These are phyloP conservation scores for Candida loeiensis DNA, from an alignment of 805 yeast genomes.

Conservation along the genomic window DNA sequence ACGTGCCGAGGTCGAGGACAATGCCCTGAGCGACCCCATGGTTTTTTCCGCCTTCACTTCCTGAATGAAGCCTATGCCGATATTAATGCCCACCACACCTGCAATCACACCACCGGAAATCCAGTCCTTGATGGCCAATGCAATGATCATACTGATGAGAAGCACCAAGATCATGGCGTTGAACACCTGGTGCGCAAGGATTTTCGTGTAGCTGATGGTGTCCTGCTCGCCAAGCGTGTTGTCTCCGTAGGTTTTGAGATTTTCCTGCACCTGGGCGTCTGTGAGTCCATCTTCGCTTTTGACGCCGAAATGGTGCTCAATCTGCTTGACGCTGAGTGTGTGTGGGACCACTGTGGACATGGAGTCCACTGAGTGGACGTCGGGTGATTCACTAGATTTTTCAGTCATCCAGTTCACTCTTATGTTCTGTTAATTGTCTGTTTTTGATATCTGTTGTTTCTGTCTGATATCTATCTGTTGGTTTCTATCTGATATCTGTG, in stretches of 20 bases:
- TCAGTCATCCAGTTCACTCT: too few species aligned
- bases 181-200: slow-evolving; percentile 62
- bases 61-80: slow-evolving; percentile 64
- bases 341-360: slow-evolving; percentile 12
- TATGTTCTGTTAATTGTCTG: too few species aligned
- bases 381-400: not conserved
- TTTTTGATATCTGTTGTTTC: not conserved
- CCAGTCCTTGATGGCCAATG: slow-evolving; percentile 73
- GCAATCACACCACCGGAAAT: slow-evolving; percentile 80
- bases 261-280: slow-evolving; percentile 14
- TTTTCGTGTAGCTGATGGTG: slow-evolving; percentile 50
- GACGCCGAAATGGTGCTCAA: slow-evolving; percentile 39
- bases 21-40: slow-evolving; percentile 66
- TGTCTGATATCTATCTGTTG: too few species aligned
- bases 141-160: slow-evolving; percentile 64
- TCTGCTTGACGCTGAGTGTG: slow-evolving; percentile 33
- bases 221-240: slow-evolving; percentile 61
- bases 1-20: slow-evolving; percentile 68
- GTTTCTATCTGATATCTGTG: not conserved
- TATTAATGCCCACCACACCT: slow-evolving; percentile 61
- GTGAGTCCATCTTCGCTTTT: slow-evolving; percentile 44
- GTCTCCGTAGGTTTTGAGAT: slow-evolving; percentile 42
- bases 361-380: not conserved
- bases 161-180: slow-evolving; percentile 79
- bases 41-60: slow-evolving; percentile 75